phyloP scores from a whole-genome alignment of 2,329 filamentous ascomycete species.

The Scopulariopsis brevicaulis region DNA sequence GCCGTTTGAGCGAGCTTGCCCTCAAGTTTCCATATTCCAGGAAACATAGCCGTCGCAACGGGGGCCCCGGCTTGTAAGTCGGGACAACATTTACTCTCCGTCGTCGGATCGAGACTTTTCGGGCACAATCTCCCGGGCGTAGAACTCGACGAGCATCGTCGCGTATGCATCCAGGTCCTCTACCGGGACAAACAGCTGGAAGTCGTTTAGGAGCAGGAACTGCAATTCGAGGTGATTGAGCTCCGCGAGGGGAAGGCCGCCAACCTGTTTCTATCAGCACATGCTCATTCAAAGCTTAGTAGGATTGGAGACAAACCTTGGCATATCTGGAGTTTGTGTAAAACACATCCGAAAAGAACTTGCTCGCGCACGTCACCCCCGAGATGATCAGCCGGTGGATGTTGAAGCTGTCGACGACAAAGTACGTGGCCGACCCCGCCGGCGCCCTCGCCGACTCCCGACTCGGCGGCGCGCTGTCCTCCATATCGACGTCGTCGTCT shows the following conservation, averaged over 20 bases:
- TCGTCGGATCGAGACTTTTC: neutral
- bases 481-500: constrained; percentile 29
- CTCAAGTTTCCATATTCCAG: neutral
- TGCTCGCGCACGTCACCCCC: constrained; percentile 95
- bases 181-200: constrained; percentile 81
- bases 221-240: constrained; percentile 94
- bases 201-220: constrained; percentile 92
- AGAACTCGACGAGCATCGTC: constrained; percentile 97
- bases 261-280: constrained; percentile 52
- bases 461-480: constrained; percentile 8
- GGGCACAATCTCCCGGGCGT: constrained; percentile 72
- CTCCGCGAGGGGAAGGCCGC: constrained; percentile 81
- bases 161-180: constrained; percentile 96
- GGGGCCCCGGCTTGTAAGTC: neutral
- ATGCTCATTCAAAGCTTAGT: neutral
- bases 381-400: constrained; percentile 95
- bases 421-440: constrained; percentile 36
- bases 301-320: constrained; percentile 55
- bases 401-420: constrained; percentile 98
- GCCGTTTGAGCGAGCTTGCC: neutral
- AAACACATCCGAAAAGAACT: constrained; percentile 98
- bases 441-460: neutral
- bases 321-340: constrained; percentile 99
- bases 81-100: neutral
- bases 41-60: neutral